Conservation (phyloP, 192 early-diverging fungal genomes). For the Pilobolus umbonatus region DNA sequence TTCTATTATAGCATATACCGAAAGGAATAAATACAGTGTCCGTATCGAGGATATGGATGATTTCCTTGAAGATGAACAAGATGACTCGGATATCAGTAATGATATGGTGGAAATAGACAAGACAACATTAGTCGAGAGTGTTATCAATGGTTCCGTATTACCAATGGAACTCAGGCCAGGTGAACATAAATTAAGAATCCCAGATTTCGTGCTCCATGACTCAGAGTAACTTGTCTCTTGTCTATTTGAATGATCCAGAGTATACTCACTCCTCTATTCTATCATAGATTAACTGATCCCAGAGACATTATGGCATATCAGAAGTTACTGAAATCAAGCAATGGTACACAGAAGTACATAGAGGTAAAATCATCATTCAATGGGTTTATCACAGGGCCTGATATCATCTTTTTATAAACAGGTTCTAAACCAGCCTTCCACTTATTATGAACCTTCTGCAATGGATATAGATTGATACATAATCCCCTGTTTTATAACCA, state of each 20-base stretch:
- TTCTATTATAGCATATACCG: too few species aligned
- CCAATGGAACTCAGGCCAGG: constrained; percentile 28
- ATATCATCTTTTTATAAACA: background rate
- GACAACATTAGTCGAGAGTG: background rate
- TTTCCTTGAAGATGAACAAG: constrained; percentile 13
- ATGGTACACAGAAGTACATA: background rate
- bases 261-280: background rate
- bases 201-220: constrained; percentile 28
- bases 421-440: background rate
- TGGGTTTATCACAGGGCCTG: background rate
- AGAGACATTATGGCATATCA: background rate
- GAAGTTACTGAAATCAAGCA: background rate
- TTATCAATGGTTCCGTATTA: constrained; percentile 3
- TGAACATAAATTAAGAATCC: constrained; percentile 19
- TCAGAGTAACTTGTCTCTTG: too few species aligned
- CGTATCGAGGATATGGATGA: constrained; percentile 12
- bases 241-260: too few species aligned
- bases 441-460: background rate
- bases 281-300: background rate
- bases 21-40: too few species aligned
- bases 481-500: background rate
- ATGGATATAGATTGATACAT: background rate
- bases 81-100: constrained; percentile 10
- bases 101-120: background rate
- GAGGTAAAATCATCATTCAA: too few species aligned